These are phyloP conservation scores for Helianthus annuus DNA, from an alignment of 129 eudicot species.

Conservation along the genomic window HanXRQr2.0-SUNRISE NC_035441.2:12204903-12205402, in stretches of 20 bases:
- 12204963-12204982: background rate
- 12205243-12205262: no score
- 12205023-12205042: conserved; percentile 32
- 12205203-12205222: no score
- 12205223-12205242: no score
- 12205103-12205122: conserved; percentile 48
- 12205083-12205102: conserved; percentile 38
- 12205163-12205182: conserved; percentile 23
- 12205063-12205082: conserved; percentile 38
- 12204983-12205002: conserved; percentile 42
- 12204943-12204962: background rate
- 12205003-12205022: conserved; percentile 46
- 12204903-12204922: conserved; percentile 19
- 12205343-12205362: no score
- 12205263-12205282: no score
- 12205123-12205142: conserved; percentile 34
- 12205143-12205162: conserved; percentile 29
- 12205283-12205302: no score
- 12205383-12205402: no score
- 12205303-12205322: no score
- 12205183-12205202: background rate
- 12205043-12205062: conserved; percentile 40
- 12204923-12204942: background rate
- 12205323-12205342: no score
- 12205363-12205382: no score